Evolutionary conservation across 495 filamentous ascomycete genomes (phyloP), one percentile per base, ranked within the genome.

Genomic region (Neurospora sp.): DNA sequence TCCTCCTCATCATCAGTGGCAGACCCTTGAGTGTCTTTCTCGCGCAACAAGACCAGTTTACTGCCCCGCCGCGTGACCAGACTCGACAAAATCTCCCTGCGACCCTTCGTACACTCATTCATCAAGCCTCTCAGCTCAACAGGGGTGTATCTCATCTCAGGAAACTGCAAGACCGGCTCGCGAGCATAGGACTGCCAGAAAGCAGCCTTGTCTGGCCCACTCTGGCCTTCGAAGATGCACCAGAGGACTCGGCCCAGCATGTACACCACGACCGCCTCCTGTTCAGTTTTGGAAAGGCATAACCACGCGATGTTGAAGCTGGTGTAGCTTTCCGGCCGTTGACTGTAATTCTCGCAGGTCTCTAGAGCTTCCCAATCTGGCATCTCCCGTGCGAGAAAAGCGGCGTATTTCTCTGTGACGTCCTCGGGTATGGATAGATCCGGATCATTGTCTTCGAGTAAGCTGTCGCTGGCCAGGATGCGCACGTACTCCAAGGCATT

Each of bases 171-270:
- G 9, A 85, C 81, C 20, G 84, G 79, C 71, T 87, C 85, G 74
- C 81, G 80, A 38, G 76, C 78, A 73, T 85, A 86, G 41, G 83
- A 84, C 71, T 85, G 83, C 85, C 85, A 86, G 1, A 85, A 79
- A 4, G 84, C 84, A 2, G 81, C 81, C 61, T 76, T 79, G 73
- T 86, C 81, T 10, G 85, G 85, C 1, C 80, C 81, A 71, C 83
- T 82, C 72, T 83, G 81, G 5, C 83, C 83, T 74, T 87, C 85
- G 69, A 86, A 87, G 16, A 87, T 82, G 75, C 85, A 87, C 85
- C 85, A 87, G 40, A 87, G 76, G 8, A 85, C 76, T 4, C 83
- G 79, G 2, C 83, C 85, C 39, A 87, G 82, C 84, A 87, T 86
- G 73, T 86, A 87, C 9, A 86, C 85, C 71, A 84, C 81, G 27